Evolutionary conservation across 164 flowering plant genomes (phyloP), one percentile per base, ranked within the genome.

Genomic region (Sedum album): DNA sequence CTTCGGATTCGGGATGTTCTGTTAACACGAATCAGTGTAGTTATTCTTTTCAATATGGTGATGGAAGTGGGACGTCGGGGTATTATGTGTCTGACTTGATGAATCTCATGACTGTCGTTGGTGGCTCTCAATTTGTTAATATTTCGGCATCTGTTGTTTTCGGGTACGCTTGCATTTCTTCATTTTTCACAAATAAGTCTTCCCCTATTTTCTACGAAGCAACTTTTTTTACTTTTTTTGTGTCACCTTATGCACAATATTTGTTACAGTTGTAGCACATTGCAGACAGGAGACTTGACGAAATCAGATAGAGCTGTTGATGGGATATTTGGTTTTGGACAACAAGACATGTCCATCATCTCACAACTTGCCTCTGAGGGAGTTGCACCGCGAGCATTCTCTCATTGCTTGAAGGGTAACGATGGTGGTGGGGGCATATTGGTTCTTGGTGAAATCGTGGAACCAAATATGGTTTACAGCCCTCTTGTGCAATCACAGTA

Each of bases 291-390:
- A 39, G 96, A 86, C 69, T 79, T 95, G 80, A 89, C 87, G 10
- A 92, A 86, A 73, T 66, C 96, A n/a, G 94, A 86, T 20, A 85
- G 97, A 80, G 99, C 99, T 60, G 90, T 91, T 71, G 96, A 90
- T 82, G 99, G 98, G 97, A 94, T 94, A n/a, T 82, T 95, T 72
- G 99, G 99, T 28, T 90, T 95, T 73, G 99, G 99, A 20, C 96
- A 88, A 76, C 84, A 80, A 74, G 76, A 73, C 2, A 75, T 95
- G 76, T 95, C 99, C 21, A 79, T 95, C 26, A 78, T 95, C 73
- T 85, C 97, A 8, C 99, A 95, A 67, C 81, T 95, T 31, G 71
- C 96, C 70, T 81, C 96, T 25, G 88, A 78, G 69, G 94, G 96
- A 62, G 35, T 86, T n/a, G 71, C 93, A 21, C 96, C 99, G 0